Percentiles rank a stretch among this genome's conserved stretches.
phyloP scores from a whole-genome alignment of 2,329 filamentous ascomycete species.

The Alternaria angustiovoidea region DNA sequence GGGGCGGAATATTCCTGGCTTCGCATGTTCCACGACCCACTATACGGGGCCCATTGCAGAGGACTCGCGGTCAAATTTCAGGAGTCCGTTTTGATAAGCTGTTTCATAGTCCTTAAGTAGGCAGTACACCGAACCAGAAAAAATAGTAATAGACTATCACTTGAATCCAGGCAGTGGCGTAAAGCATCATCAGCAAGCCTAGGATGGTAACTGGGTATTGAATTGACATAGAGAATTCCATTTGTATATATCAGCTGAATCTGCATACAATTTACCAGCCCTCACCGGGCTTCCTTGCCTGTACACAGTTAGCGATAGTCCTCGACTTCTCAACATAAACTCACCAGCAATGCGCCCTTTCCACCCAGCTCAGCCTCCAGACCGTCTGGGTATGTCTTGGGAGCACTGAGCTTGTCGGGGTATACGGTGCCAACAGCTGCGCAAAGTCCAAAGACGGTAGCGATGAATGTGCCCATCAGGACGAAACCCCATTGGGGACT shows the following conservation, averaged over 20 bases:
- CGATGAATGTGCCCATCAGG: constrained; percentile 56
- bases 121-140: not conserved
- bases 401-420: constrained; percentile 57
- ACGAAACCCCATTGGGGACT: constrained; percentile 76
- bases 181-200: not conserved
- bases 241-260: constrained; percentile 12
- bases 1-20: not conserved
- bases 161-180: not conserved
- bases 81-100: not conserved
- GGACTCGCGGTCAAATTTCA: too few relatives aligned
- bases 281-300: constrained; percentile 37
- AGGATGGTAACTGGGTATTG: not conserved
- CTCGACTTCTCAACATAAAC: constrained; percentile 13
- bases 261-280: constrained; percentile 22
- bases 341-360: constrained; percentile 51
- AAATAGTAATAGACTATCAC: not conserved
- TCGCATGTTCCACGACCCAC: not conserved
- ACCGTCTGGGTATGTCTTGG: constrained; percentile 57
- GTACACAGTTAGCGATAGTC: constrained; percentile 11
- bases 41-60: not conserved
- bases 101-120: not conserved
- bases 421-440: constrained; percentile 52
- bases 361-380: constrained; percentile 60
- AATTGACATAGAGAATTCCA: constrained; percentile 12
- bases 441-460: constrained; percentile 51